phyloP scores from a whole-genome alignment of 2,329 filamentous ascomycete genomes.

The Alternaria arborescens region DNA sequence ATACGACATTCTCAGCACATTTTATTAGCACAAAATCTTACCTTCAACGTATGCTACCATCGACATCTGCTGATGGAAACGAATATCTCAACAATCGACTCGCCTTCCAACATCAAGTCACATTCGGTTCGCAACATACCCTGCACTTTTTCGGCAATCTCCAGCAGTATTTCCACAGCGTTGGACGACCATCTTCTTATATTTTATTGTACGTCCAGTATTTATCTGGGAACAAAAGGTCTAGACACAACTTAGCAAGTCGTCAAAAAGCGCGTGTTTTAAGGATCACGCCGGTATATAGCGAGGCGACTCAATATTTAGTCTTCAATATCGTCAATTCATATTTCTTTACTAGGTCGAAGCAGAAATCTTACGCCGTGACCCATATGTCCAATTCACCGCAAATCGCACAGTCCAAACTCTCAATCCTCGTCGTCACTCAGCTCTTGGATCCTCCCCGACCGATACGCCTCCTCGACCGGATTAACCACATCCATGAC shows the following conservation, averaged over 20 bases:
- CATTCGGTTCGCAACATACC: background rate
- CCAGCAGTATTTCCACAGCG: background rate
- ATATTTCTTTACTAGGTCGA: background rate
- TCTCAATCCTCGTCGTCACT: slow-evolving; percentile 57
- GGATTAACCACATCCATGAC: slow-evolving; percentile 82
- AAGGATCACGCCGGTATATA: background rate
- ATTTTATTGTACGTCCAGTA: rapidly evolving
- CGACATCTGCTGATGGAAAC: background rate
- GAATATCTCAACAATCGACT: background rate
- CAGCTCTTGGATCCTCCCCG: slow-evolving; percentile 76
- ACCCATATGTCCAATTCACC: no score
- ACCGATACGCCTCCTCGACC: slow-evolving; percentile 72
- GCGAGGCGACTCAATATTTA: background rate
- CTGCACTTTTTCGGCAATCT: background rate
- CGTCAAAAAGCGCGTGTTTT: rapidly evolving
- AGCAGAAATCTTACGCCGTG: background rate
- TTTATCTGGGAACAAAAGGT: background rate
- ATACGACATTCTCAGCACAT: slow-evolving; percentile 1
- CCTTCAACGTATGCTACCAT: background rate
- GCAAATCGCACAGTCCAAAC: no score
- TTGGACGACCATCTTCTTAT: background rate
- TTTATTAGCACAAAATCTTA: no score
- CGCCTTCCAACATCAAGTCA: background rate
- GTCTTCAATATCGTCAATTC: background rate
- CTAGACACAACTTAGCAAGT: background rate